Percentiles rank a stretch among this genome's conserved stretches.
Conservation (phyloP, 78 protist genomes). For the Cavenderia fasciculata region DNA sequence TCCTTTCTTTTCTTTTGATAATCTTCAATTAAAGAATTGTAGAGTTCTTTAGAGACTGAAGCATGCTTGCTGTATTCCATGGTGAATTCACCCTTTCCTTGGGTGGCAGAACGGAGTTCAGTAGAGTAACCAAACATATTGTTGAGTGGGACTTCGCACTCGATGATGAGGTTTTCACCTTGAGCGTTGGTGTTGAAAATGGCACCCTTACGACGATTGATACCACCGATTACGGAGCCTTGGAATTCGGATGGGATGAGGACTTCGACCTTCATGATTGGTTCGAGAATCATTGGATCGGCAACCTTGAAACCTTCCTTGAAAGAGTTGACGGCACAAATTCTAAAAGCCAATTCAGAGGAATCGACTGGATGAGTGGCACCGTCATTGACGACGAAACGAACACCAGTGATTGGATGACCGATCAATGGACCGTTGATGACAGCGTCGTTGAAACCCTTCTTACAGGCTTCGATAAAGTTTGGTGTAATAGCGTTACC, state of each 20-base stretch:
- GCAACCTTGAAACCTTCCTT: conserved; percentile 74
- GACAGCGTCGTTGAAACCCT: conserved; percentile 82
- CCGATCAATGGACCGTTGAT: conserved; percentile 91
- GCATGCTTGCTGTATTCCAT: conserved; percentile 76
- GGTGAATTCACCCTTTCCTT: conserved; percentile 86
- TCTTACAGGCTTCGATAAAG: conserved; percentile 87
- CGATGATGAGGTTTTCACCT: conserved; percentile 60
- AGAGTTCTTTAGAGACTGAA: conserved; percentile 48
- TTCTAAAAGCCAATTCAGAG: conserved; percentile 93
- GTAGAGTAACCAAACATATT: conserved; percentile 96
- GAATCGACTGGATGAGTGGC: conserved; percentile 95
- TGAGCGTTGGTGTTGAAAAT: conserved; percentile 52
- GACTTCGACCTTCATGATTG: conserved; percentile 94
- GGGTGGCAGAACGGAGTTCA: conserved; percentile 94
- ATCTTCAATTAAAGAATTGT: conserved; percentile 30
- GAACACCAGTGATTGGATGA: conserved; percentile 90
- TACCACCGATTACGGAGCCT: conserved; percentile 83
- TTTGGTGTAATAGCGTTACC: conserved; percentile 93
- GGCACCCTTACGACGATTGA: conserved; percentile 86
- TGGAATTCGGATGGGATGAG: conserved; percentile 92
- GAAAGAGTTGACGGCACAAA: conserved; percentile 87
- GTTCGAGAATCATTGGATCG: conserved; percentile 90
- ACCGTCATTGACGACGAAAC: conserved; percentile 85
- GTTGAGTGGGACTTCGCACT: conserved; percentile 91
- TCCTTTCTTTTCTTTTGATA: conserved; percentile 55